phyloP scores from a whole-genome alignment of 257 asterid species.

The Lithospermum erythrorhizon region DNA sequence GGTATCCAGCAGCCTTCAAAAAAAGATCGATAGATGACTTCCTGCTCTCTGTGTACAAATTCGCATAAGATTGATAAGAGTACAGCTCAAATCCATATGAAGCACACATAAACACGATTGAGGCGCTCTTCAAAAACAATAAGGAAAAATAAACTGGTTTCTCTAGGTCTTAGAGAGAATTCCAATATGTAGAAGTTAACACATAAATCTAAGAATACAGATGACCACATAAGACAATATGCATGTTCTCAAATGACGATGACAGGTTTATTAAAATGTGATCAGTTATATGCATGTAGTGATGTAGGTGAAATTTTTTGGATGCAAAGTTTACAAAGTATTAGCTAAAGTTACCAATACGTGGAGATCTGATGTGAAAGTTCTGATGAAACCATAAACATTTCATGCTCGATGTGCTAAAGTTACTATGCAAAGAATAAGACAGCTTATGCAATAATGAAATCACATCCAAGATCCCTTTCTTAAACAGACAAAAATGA shows the following conservation, averaged over 20 bases:
- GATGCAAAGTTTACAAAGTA: background rate
- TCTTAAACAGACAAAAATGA: too few relatives aligned
- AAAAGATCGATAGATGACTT: slow-evolving; percentile 80
- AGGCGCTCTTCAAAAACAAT: background rate
- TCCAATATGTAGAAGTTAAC: background rate
- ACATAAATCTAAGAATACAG: background rate
- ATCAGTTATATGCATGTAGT: background rate
- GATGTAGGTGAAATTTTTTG: background rate
- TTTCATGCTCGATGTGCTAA: too few relatives aligned
- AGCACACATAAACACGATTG: background rate
- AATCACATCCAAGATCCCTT: too few relatives aligned
- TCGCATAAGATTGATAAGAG: background rate
- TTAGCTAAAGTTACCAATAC: background rate
- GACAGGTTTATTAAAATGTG: too few relatives aligned
- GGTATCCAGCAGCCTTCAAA: slow-evolving; percentile 93
- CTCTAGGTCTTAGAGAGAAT: background rate
- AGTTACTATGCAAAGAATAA: too few relatives aligned
- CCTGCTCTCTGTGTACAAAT: slow-evolving; percentile 50
- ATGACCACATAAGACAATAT: background rate
- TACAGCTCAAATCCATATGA: background rate
- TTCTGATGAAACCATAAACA: too few relatives aligned
- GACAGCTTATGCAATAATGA: too few relatives aligned
- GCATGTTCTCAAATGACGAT: background rate
- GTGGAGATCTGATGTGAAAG: background rate
- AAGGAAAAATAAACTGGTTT: background rate